Evolutionary conservation across 345 rosid species (phyloP), one percentile per base, ranked within the genome.

Genomic region (Populus simonii): DNA sequence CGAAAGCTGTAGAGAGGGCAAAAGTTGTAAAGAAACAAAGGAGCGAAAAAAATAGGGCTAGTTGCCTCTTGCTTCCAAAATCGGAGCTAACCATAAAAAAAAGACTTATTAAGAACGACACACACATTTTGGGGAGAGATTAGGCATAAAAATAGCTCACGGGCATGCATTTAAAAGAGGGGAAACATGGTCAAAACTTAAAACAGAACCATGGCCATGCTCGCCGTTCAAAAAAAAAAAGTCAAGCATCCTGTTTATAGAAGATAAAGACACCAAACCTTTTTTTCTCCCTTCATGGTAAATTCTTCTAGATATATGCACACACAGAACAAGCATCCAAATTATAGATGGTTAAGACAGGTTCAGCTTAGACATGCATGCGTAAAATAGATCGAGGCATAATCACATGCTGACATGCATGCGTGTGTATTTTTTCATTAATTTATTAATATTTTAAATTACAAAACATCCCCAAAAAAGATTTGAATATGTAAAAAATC

Each of bases 41-140:
- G 9, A 3, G 41, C 8, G 5, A 4, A 13, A 16, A 49, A 49
- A 5, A 16, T 1, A 3, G 18, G 53, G 43, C 70, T 17, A 35
- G 22, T 31, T 67, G 82, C 74, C 55, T 41, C 71, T 68, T 61
- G 74, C 72, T 80, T 80, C 77, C 72, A 51, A 73, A 69, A 31
- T 18, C 35, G 75, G 80, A 73, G 35, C 18, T 69, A 4, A 5
- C 36, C 5, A 33, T 4, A 33, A 33, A 33, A 33, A 4, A 47
- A 47, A 4, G 16, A 47, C 5, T 47, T 47, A 39, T 8, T 39
- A 39, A 7, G 10, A 39, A 39, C 10, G 11, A 8, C 43, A 39
- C 43, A 0, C 9, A 39, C 35, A 33, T 33, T 33, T 39, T 8
- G 8, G 43, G 43, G 43, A 39, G 10, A 39, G 43, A 8, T 39